Evolutionary conservation across 371 early-diverging fungal species (phyloP), one percentile per base, ranked within the genome.

Genomic region (Mucor ambiguus): DNA sequence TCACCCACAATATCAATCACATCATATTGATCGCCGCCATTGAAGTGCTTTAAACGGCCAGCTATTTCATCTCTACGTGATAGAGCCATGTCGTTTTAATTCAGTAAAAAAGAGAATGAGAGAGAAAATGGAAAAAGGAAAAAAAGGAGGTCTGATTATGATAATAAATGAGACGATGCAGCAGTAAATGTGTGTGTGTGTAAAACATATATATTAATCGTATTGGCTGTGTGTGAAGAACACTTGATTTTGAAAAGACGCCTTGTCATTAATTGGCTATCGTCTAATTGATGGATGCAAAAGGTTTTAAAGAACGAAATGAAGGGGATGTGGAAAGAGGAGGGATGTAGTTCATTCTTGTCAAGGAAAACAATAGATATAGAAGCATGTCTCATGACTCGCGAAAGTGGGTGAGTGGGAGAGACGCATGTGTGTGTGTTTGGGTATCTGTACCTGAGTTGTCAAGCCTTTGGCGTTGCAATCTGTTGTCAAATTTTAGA

Each of bases 1-100:
- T 82, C 80, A 24, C 89, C 90, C 9, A 89, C 85, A 32, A 85
- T 76, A 72, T 87, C 84, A 58, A 86, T 69, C 26, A 87, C 75
- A 58, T 86, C 84, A 69, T 87, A 87, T 44, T 84, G 82, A 14
- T 86, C 85, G 10, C 88, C 88, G 44, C 81, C 85, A 62, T 87
- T 85, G 69, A 87, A 87, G 48, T 80, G 78, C 58, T 79, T 78
- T 35, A 84, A 72, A 55, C 86, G 77, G 16, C 84, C 74, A 58
- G 78, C 78, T 64, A 80, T 66, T 46, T 78, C 72, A 58, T 74
- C 72, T 59, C 69, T 64, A 57, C 75, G 72, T 63, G 75, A 68
- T 66, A 68, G 60, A 5, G 66, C 59, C 66, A 64, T 64, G 18
- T 33, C 18, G 32, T 32, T 44, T 6, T 26, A 28, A 22, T 41